Conservation (phyloP, 2,329 filamentous ascomycete genomes). For the Pseudogymnoascus sp. region DNA sequence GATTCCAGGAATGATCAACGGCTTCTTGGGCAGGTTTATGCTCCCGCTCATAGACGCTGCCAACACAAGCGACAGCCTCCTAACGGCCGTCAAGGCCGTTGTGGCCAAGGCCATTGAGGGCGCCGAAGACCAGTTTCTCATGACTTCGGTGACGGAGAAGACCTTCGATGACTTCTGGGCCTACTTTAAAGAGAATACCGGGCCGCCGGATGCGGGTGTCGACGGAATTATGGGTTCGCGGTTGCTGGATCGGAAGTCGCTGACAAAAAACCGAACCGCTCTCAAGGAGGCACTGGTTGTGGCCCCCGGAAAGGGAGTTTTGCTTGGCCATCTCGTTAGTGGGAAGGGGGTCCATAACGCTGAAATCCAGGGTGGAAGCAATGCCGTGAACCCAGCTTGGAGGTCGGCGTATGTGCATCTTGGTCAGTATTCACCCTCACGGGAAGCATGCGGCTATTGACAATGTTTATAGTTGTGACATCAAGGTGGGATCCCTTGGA, state of each 20-base stretch:
- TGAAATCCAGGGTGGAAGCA: conserved; percentile 36
- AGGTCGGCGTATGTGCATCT: conserved; percentile 36
- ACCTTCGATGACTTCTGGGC: conserved; percentile 20
- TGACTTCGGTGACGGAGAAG: conserved; percentile 7
- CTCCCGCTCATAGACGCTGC: conserved; percentile 28
- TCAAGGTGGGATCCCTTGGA: conserved; percentile 18
- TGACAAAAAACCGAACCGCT: conserved; percentile 30
- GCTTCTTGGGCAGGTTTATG: conserved; percentile 28
- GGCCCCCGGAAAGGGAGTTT: conserved; percentile 27
- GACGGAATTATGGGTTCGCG: conserved; percentile 36
- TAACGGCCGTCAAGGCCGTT: conserved; percentile 29
- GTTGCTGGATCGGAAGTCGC: conserved; percentile 33
- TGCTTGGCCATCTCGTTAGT: conserved; percentile 34
- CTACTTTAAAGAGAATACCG: conserved; percentile 24
- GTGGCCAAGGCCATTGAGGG: conserved; percentile 33
- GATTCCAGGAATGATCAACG: conserved; percentile 24
- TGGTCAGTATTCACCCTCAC: conserved; percentile 28
- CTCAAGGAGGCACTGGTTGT: conserved; percentile 33
- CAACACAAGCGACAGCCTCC: conserved; percentile 28
- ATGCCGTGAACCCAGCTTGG: conserved; percentile 44
- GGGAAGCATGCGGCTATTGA: neutral
- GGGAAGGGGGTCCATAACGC: conserved; percentile 39
- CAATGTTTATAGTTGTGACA: conserved; percentile 12
- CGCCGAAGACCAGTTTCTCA: conserved; percentile 21
- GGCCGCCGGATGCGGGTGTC: conserved; percentile 34